A percentile compares a stretch with the other conserved stretches of the same genome.
Evolutionary conservation across 768 basidiomycete species (phyloP).

Genomic region (Fomitopsis serialis): DNA sequence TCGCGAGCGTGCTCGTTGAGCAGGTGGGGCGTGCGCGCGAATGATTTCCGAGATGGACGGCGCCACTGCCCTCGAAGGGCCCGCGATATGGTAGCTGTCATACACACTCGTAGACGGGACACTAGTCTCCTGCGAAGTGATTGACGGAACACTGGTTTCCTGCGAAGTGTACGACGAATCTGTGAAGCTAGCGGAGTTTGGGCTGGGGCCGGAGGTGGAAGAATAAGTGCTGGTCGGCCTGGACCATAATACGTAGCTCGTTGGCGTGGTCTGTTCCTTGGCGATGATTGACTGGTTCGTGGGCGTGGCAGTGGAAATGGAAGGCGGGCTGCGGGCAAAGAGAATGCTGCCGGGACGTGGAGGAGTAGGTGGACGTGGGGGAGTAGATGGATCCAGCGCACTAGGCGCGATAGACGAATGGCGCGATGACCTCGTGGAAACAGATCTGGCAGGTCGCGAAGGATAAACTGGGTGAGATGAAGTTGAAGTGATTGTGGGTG

Average conservation of each 20-base stretch:
- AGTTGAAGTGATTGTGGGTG: background rate
- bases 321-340: background rate
- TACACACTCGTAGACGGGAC: background rate
- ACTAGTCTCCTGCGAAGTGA: background rate
- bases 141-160: background rate
- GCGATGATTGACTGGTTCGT: background rate
- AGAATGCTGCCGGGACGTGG: background rate
- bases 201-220: background rate
- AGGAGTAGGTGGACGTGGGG: background rate
- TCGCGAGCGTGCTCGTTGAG: constrained; percentile 38
- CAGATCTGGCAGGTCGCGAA: background rate
- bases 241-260: background rate
- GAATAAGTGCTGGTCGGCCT: background rate
- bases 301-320: background rate
- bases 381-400: no score
- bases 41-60: constrained; percentile 91
- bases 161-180: background rate
- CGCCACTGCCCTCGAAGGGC: constrained; percentile 41
- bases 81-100: background rate
- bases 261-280: background rate
- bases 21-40: constrained; percentile 64
- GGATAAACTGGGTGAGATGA: background rate
- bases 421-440: background rate
- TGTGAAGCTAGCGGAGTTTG: background rate
- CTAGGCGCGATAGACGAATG: background rate